Conservation (phyloP, 148 eudicot species). For the Nyssa sinensis region DNA sequence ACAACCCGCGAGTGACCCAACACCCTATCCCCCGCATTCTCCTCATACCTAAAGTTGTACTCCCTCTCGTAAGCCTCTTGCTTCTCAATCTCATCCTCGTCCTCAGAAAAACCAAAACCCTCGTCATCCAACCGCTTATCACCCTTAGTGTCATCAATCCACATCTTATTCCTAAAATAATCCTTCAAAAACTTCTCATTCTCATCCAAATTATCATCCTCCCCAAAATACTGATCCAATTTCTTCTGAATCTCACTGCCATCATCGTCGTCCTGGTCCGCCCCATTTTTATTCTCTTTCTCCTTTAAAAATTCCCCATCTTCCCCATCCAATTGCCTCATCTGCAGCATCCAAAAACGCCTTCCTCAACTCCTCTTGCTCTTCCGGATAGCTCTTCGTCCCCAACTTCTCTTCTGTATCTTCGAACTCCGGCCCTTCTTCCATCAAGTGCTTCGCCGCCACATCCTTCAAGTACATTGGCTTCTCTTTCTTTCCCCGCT, state of each 20-base stretch:
- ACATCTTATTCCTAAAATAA: slow-evolving; percentile 65
- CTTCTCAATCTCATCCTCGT: slow-evolving; percentile 69
- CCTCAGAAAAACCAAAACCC: slow-evolving; percentile 53
- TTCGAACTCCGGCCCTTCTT: slow-evolving; percentile 62
- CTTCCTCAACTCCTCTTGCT: slow-evolving; percentile 62
- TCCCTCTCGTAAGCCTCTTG: slow-evolving; percentile 88
- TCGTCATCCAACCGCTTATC: slow-evolving; percentile 22
- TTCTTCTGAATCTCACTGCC: slow-evolving; percentile 50
- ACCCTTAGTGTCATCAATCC: slow-evolving; percentile 55
- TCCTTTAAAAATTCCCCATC: slow-evolving; percentile 44
- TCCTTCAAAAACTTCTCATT: slow-evolving; percentile 68
- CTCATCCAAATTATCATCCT: slow-evolving; percentile 69
- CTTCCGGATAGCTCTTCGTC: slow-evolving; percentile 54
- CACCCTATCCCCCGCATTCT: slow-evolving; percentile 70
- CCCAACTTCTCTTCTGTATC: slow-evolving; percentile 20
- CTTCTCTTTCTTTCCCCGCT: slow-evolving; percentile 39
- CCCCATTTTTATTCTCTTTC: slow-evolving; percentile 33
- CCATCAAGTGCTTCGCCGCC: slow-evolving; percentile 64
- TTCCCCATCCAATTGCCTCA: slow-evolving; percentile 40
- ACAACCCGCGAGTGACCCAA: slow-evolving; percentile 65
- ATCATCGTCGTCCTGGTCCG: slow-evolving; percentile 34
- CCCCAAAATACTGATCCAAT: slow-evolving; percentile 69
- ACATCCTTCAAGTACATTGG: slow-evolving; percentile 84
- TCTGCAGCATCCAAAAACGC: slow-evolving; percentile 42
- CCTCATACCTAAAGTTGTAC: slow-evolving; percentile 79